phyloP scores from a whole-genome alignment of 2,329 filamentous ascomycete species.

The Calonectria leucothoes region DNA sequence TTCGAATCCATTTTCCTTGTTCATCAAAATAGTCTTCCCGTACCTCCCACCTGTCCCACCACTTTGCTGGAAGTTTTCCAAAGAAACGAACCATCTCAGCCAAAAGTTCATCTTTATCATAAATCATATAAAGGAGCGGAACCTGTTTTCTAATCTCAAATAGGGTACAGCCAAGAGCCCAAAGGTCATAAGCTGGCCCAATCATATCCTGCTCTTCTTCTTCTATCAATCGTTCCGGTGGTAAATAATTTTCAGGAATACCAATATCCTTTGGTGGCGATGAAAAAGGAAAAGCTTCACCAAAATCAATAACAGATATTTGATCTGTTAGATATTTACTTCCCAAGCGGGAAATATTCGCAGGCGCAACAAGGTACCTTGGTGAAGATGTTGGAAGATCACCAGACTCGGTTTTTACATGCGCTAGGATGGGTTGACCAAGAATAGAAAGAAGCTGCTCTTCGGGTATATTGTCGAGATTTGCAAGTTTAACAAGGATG shows the following conservation, averaged over 20 bases:
- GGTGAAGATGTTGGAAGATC: conserved; percentile 29
- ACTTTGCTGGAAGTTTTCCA: conserved; percentile 45
- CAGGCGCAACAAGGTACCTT: conserved; percentile 37
- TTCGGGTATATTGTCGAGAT: conserved; percentile 37
- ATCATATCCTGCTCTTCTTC: conserved; percentile 8
- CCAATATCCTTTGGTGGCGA: conserved; percentile 34
- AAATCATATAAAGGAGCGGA: conserved; percentile 42
- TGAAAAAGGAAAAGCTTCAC: conserved; percentile 32
- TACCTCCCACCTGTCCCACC: conserved; percentile 45
- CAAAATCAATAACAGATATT: conserved; percentile 40
- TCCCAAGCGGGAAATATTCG: not conserved
- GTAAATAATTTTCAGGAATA: conserved; percentile 43
- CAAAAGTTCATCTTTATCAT: conserved; percentile 44
- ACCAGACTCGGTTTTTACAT: conserved; percentile 15
- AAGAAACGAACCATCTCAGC: conserved; percentile 43
- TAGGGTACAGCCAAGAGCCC: conserved; percentile 49
- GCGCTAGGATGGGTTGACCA: conserved; percentile 19
- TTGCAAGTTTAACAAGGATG: conserved; percentile 37
- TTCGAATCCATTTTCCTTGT: conserved; percentile 19
- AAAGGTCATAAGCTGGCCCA: conserved; percentile 42
- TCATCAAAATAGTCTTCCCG: conserved; percentile 38
- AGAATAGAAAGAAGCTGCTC: conserved; percentile 31
- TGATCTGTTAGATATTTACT: conserved; percentile 26
- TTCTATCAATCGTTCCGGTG: conserved; percentile 44
- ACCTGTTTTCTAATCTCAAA: conserved; percentile 47